phyloP scores from a whole-genome alignment of 2,329 filamentous ascomycete genomes.

The Trichophyton simii region DNA sequence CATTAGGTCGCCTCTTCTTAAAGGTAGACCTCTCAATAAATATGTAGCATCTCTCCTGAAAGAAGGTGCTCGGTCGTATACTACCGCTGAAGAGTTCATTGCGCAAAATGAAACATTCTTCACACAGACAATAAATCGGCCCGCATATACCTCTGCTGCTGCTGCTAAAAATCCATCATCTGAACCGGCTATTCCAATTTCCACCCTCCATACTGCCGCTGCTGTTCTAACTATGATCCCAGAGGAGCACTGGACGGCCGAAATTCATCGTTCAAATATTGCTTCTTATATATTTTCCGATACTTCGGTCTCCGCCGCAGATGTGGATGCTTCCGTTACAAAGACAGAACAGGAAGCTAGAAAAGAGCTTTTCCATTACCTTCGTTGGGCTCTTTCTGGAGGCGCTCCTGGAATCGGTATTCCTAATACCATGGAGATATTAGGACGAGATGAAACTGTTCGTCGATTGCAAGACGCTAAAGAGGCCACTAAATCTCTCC shows the following conservation, averaged over 20 bases:
- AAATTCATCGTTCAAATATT: constrained; percentile 31
- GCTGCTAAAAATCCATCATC: constrained; percentile 10
- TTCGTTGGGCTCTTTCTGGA: constrained; percentile 45
- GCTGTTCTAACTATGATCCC: constrained; percentile 33
- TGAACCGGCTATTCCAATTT: constrained; percentile 20
- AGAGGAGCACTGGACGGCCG: constrained; percentile 27
- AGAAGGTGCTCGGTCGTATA: constrained; percentile 11
- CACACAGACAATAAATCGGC: constrained; percentile 22
- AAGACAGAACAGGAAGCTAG: constrained; percentile 20
- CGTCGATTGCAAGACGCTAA: constrained; percentile 33
- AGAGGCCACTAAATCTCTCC: constrained; percentile 19
- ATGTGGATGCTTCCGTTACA: constrained; percentile 15
- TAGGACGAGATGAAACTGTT: constrained; percentile 42
- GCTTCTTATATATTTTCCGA: constrained; percentile 17
- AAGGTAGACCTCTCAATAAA: constrained; percentile 28
- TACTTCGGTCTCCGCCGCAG: constrained; percentile 5
- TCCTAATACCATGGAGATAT: constrained; percentile 41
- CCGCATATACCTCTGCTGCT: constrained; percentile 16
- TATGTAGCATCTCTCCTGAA: constrained; percentile 42
- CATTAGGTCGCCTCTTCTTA: constrained; percentile 20
- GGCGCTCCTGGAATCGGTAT: constrained; percentile 43
- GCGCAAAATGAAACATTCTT: constrained; percentile 29
- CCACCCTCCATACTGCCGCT: constrained; percentile 33
- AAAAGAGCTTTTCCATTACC: constrained; percentile 41
- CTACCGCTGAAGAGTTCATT: constrained; percentile 13